These are phyloP conservation scores for Saturnispora galanensis DNA, from an alignment of 805 yeast genomes.

Conservation along the genomic window DNA sequence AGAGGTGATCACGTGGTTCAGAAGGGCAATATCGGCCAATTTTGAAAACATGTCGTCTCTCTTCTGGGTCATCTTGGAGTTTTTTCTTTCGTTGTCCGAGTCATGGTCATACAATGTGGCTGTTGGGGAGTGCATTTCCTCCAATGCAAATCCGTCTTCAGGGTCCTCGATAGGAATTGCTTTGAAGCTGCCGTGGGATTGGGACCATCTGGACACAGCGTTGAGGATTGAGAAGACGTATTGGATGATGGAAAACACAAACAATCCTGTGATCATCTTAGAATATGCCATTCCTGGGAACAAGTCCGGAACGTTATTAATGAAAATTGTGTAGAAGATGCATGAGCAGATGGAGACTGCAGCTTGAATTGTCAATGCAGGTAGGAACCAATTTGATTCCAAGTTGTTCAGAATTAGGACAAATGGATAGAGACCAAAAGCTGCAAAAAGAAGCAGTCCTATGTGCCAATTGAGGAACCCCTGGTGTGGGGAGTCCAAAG, in stretches of 20 bases:
- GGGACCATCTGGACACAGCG: conserved; percentile 35
- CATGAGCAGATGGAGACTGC: conserved; percentile 39
- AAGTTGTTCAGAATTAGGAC: conserved; percentile 54
- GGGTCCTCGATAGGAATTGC: conserved; percentile 12
- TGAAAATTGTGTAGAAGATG: conserved; percentile 46
- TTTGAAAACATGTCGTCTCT: conserved; percentile 29
- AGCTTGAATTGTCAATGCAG: conserved; percentile 43
- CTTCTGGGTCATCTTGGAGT: conserved; percentile 9
- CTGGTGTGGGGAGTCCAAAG: conserved; percentile 39
- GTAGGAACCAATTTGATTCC: conserved; percentile 48
- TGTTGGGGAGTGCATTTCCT: conserved; percentile 26
- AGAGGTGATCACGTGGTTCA: neutral
- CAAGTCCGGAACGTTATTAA: conserved; percentile 48
- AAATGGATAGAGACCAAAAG: conserved; percentile 56
- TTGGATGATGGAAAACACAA: conserved; percentile 45
- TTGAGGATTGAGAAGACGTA: conserved; percentile 43
- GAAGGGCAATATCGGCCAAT: conserved; percentile 19
- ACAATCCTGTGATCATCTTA: conserved; percentile 52
- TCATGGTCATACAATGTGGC: conserved; percentile 27
- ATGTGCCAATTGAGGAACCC: conserved; percentile 48
- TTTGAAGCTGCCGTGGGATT: neutral
- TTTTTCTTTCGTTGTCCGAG: conserved; percentile 1
- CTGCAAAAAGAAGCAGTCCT: conserved; percentile 31
- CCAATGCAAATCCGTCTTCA: conserved; percentile 19
- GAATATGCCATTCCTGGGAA: conserved; percentile 73